phyloP scores from a whole-genome alignment of 441 rosid species.

The Gossypium lobatum region DNA sequence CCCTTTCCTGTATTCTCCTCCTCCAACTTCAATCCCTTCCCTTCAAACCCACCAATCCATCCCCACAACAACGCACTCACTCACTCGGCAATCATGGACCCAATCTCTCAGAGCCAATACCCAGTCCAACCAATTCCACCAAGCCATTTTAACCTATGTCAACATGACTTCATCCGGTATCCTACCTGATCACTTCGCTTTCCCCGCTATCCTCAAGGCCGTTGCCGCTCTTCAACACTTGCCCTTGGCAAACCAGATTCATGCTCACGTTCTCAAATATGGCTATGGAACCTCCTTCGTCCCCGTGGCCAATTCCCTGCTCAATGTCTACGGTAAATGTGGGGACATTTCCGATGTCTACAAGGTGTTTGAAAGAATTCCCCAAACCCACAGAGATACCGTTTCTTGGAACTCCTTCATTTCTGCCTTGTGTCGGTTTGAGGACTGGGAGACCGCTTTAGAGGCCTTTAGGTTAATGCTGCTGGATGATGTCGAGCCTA shows the following conservation, averaged over 20 bases:
- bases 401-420: conserved; percentile 90
- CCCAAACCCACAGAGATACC: conserved; percentile 45
- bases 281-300: conserved; percentile 33
- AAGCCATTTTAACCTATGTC: conserved; percentile 56
- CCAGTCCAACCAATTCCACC: conserved; percentile 52
- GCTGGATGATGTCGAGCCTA: conserved; percentile 48
- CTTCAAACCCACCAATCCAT: conserved; percentile 19
- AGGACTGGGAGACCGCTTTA: conserved; percentile 69
- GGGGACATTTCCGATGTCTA: conserved; percentile 43
- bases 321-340: conserved; percentile 63
- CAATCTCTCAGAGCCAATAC: conserved; percentile 51
- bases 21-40: conserved; percentile 14
- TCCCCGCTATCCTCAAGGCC: conserved; percentile 75
- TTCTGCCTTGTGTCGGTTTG: conserved; percentile 51
- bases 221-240: conserved; percentile 48
- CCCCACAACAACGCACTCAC: conserved; percentile 15
- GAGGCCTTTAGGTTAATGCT: conserved; percentile 60
- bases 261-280: conserved; percentile 65
- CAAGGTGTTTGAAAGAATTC: conserved; percentile 72
- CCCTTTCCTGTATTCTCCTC: conserved; percentile 16
- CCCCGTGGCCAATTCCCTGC: conserved; percentile 62
- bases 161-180: conserved; percentile 47
- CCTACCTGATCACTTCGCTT: conserved; percentile 58
- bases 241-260: conserved; percentile 61
- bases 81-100: conserved; percentile 50